Base-by-base conservation (phyloP, 257 asterid species). In the Nicotiana obtusifolia region DNA sequence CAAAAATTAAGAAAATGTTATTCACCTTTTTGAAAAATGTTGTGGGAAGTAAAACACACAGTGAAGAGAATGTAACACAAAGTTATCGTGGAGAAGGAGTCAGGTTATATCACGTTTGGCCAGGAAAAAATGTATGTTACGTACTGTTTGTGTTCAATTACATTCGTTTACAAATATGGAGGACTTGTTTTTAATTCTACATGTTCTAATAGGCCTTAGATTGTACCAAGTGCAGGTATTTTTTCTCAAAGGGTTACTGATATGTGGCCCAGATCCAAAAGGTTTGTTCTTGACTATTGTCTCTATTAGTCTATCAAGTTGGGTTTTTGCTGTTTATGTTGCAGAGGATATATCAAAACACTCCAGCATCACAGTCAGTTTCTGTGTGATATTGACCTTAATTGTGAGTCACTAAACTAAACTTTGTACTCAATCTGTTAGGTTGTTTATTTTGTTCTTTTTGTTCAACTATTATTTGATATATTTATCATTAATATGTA, bases 231-330 rank as follows among this genome's bases (percentile, higher is more conserved):
- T 71, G 68, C 49, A 82, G 86, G 84, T 79, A 5, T 85, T 85
- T 82, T 82, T 79, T 35, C 77, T 85, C 60, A 44, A 44, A 53
- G 84, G 82, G 52, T 81, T 71, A 62, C 35, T 85, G 11, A 71
- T 85, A 10, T 85, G 84, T 66, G 88, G 86, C n/a, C 82, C 86
- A 52, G 76, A 85, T 85, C 84, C 84, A 78, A 85, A 60, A 80
- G 82, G 86, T 30, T 64, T 79, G 47, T 49, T 77, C n/a, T 65
- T 81, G 16, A 82, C 82, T 64, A 26, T 66, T 47, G 59, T 71
- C 44, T 64, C 86, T 19, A 82, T 71, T 41, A 4, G 75, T 54
- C 79, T 85, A 52, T 82, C 88, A 44, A 82, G 86, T 85, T 82
- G 83, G 82, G 78, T 69, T n/a, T 79, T 37, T 62, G 0, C 61